These are phyloP conservation scores for Bacidia rubella DNA, from an alignment of 495 filamentous ascomycete genomes.

Conservation along the genomic window DNA sequence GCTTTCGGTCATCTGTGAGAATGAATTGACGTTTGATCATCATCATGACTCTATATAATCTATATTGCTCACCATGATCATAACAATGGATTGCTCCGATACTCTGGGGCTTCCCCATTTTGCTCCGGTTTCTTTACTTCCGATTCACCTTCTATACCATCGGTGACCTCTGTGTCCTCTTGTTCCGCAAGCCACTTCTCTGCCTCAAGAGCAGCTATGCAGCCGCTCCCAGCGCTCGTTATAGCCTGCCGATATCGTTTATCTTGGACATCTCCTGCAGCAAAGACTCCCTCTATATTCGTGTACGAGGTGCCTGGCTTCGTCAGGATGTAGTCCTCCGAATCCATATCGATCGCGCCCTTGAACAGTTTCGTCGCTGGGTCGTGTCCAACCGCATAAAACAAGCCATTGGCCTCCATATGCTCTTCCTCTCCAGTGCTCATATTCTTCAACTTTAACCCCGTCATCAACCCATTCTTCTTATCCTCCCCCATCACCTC, in stretches of 20 bases:
- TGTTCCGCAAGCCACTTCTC: slow-evolving; percentile 78
- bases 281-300: slow-evolving; percentile 84
- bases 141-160: slow-evolving; percentile 13
- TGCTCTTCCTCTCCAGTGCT: slow-evolving; percentile 63
- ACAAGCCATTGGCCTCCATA: slow-evolving; percentile 80
- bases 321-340: slow-evolving; percentile 80
- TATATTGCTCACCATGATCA: background rate
- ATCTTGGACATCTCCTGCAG: slow-evolving; percentile 95
- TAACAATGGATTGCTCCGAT: slow-evolving; percentile 48
- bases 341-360: slow-evolving; percentile 73
- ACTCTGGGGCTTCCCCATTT: slow-evolving; percentile 40
- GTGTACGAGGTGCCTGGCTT: slow-evolving; percentile 80
- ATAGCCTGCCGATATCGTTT: slow-evolving; percentile 97
- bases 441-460: slow-evolving; percentile 68
- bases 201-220: slow-evolving; percentile 86
- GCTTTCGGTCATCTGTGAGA: no score
- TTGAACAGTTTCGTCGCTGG: slow-evolving; percentile 80
- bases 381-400: slow-evolving; percentile 96
- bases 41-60: background rate
- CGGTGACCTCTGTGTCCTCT: slow-evolving; percentile 36
- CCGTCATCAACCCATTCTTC: slow-evolving; percentile 64
- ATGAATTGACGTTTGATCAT: background rate
- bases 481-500: slow-evolving; percentile 76
- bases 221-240: slow-evolving; percentile 90
- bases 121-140: slow-evolving; percentile 25